Evolutionary conservation across 768 basidiomycete genomes (phyloP).

Genomic region (Pleurotus cornucopiae): DNA sequence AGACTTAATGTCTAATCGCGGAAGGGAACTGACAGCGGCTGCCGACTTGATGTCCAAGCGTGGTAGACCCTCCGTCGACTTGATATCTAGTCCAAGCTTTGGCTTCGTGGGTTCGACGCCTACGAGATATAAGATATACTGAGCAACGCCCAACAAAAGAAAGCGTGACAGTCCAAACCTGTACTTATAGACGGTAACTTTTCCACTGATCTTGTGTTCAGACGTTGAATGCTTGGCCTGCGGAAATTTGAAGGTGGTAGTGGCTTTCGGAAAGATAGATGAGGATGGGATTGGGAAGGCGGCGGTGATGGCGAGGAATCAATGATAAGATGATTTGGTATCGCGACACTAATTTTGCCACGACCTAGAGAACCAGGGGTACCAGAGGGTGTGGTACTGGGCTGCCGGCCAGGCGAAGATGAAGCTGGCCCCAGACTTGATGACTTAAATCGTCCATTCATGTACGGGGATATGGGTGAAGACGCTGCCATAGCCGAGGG

Average conservation of each 20-base stretch:
- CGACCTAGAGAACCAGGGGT: background rate
- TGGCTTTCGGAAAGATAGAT: constrained; percentile 47
- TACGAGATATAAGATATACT: background rate
- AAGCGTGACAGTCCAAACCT: background rate
- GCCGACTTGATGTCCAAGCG: constrained; percentile 1
- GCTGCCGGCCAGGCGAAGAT: background rate
- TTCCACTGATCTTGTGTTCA: constrained; percentile 39
- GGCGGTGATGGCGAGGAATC: constrained; percentile 61
- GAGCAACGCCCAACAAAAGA: background rate
- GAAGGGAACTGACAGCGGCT: background rate
- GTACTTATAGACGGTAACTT: background rate
- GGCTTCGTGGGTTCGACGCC: background rate
- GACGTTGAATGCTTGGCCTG: constrained; percentile 57
- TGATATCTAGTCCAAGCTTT: constrained; percentile 3
- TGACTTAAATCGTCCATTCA: constrained; percentile 5
- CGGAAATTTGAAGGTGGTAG: constrained; percentile 41
- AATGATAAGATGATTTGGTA: constrained; percentile 18
- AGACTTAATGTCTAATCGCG: constrained; percentile 1
- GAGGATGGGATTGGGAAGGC: constrained; percentile 37
- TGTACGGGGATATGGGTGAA: constrained; percentile 19
- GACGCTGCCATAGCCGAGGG: constrained; percentile 38
- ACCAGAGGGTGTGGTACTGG: background rate
- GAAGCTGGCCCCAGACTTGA: constrained; percentile 11
- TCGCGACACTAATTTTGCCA: background rate
- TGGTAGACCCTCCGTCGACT: background rate